Conservation (phyloP, 2,329 filamentous ascomycete genomes). For the Nannizzia gypsea region DNA sequence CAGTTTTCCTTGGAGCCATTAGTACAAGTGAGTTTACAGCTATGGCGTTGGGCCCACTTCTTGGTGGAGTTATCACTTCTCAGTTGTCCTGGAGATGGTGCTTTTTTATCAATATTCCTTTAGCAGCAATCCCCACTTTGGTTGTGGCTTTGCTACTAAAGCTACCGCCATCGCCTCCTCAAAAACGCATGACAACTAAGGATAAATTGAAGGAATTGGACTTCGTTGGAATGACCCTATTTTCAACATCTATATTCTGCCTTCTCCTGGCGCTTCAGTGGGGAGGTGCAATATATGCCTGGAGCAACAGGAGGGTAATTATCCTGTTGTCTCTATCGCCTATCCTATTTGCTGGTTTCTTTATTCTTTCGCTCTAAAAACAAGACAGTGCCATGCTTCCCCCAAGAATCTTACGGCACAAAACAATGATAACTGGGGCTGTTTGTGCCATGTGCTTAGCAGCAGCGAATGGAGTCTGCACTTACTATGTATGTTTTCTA, state of each 20-base stretch:
- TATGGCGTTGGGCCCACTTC: too few species aligned
- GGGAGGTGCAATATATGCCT: slow-evolving; percentile 16
- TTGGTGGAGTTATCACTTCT: slow-evolving; percentile 32
- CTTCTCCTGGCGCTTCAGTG: slow-evolving; percentile 20
- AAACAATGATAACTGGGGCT: too few species aligned
- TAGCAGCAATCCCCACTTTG: slow-evolving; percentile 27
- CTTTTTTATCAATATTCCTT: slow-evolving; percentile 31
- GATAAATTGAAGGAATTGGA: slow-evolving; percentile 11
- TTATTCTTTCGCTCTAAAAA: background rate
- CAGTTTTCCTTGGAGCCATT: too few species aligned
- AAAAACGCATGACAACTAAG: slow-evolving; percentile 7
- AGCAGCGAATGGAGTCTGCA: background rate
- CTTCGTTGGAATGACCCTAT: slow-evolving; percentile 15
- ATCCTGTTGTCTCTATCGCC: slow-evolving; percentile 15
- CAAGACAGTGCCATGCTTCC: too few species aligned
- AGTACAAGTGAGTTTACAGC: too few species aligned
- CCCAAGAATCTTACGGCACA: too few species aligned
- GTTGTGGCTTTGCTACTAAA: slow-evolving; percentile 17
- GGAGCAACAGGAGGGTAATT: slow-evolving; percentile 16
- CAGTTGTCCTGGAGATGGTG: slow-evolving; percentile 28
- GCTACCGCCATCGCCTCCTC: slow-evolving; percentile 4
- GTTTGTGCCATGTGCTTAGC: too few species aligned
- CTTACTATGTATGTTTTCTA: slow-evolving; percentile 12
- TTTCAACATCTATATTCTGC: slow-evolving; percentile 17
- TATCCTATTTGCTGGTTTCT: slow-evolving; percentile 15